phyloP scores from a whole-genome alignment of 2,329 filamentous ascomycete species.

The Akanthomyces muscarius region DNA sequence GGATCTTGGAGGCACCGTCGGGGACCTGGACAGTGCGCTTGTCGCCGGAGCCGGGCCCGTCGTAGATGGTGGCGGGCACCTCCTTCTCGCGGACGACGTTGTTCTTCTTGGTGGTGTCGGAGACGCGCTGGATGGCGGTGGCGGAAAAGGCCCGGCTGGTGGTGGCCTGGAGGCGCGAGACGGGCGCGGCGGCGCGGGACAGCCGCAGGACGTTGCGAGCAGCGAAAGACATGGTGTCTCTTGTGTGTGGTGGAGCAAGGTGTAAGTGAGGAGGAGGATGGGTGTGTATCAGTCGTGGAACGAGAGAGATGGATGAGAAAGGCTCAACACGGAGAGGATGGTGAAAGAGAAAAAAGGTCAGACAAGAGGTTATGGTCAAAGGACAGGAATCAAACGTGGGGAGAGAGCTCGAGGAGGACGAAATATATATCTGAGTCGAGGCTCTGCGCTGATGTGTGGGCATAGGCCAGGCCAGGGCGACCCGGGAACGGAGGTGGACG shows the following conservation, averaged over 20 bases:
- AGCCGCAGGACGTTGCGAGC: slow-evolving; percentile 34
- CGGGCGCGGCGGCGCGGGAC: slow-evolving; percentile 28
- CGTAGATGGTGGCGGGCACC: slow-evolving; percentile 53
- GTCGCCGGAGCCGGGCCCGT: slow-evolving; percentile 44
- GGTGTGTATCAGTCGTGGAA: background rate
- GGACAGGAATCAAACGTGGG: background rate
- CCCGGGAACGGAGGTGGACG: slow-evolving; percentile 15
- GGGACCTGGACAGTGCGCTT: slow-evolving; percentile 54
- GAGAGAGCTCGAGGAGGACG: slow-evolving; percentile 2
- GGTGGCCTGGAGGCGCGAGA: slow-evolving; percentile 18
- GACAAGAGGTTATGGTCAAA: slow-evolving; percentile 9
- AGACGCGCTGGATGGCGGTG: slow-evolving; percentile 30
- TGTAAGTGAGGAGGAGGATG: background rate
- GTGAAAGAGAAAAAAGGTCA: background rate
- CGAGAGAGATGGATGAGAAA: background rate
- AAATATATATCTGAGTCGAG: slow-evolving; percentile 16
- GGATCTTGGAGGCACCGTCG: slow-evolving; percentile 37
- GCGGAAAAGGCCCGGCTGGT: slow-evolving; percentile 29
- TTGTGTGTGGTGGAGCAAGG: slow-evolving; percentile 18
- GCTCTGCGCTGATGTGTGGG: slow-evolving; percentile 4
- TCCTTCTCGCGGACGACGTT: slow-evolving; percentile 55
- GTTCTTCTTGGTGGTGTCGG: slow-evolving; percentile 42
- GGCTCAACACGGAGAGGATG: background rate
- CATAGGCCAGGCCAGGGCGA: background rate
- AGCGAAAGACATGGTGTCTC: slow-evolving; percentile 32